A percentile compares a stretch with the other conserved stretches of the same genome.
Evolutionary conservation across 1,284 basidiomycete species (phyloP).

Genomic region (Volvariella volvacea): DNA sequence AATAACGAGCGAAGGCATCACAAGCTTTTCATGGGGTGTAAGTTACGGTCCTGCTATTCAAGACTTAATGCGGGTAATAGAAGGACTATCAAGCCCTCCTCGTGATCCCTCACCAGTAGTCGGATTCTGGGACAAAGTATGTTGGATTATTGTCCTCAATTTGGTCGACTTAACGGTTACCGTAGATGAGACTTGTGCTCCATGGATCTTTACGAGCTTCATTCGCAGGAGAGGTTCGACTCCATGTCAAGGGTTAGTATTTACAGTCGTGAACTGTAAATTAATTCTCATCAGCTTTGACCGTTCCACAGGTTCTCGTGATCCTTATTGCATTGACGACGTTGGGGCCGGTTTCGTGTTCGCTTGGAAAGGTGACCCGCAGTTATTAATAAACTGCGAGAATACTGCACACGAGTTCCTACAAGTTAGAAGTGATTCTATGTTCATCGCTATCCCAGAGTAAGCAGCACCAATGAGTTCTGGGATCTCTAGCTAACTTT

Average conservation of each 20-base stretch:
- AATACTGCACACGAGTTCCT: constrained; percentile 79
- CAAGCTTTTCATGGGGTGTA: constrained; percentile 85
- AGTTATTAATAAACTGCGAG: constrained; percentile 65
- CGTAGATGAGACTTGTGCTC: constrained; percentile 73
- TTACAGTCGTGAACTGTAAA: not conserved
- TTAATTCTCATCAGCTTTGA: constrained; percentile 2
- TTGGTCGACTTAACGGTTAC: constrained; percentile 4
- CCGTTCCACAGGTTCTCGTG: constrained; percentile 73
- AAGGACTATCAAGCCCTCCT: constrained; percentile 75
- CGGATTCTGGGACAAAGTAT: constrained; percentile 92
- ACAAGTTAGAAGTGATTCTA: constrained; percentile 78
- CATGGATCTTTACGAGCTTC: constrained; percentile 78
- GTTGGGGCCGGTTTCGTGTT: constrained; percentile 87
- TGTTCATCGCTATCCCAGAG: constrained; percentile 83
- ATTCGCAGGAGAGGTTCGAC: constrained; percentile 72
- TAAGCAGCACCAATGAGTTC: constrained; percentile 29
- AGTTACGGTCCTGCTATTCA: constrained; percentile 86
- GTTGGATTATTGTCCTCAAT: not conserved
- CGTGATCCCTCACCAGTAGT: constrained; percentile 83
- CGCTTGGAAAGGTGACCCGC: constrained; percentile 77
- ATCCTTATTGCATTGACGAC: constrained; percentile 76
- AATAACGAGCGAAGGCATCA: constrained; percentile 60
- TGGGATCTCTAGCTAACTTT: constrained; percentile 6
- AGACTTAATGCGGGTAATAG: constrained; percentile 82
- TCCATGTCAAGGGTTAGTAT: constrained; percentile 77